These are phyloP conservation scores for Pisolithus orientalis DNA, from an alignment of 768 basidiomycete genomes.

Conservation along the genomic window DNA sequence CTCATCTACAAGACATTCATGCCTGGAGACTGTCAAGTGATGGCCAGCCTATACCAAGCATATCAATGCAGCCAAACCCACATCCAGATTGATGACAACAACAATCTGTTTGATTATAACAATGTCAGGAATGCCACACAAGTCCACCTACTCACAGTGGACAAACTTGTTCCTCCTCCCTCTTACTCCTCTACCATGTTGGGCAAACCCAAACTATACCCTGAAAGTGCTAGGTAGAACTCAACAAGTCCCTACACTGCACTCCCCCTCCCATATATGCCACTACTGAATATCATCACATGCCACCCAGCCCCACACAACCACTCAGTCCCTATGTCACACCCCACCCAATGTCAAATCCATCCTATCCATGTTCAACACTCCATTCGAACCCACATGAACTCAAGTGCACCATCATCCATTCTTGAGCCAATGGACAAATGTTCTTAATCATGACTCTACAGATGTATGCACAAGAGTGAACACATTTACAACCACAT, in stretches of 20 bases:
- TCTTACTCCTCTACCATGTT: too few species aligned
- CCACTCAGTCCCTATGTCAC: constrained; percentile 37
- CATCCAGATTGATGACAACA: constrained; percentile 24
- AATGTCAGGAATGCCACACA: too few species aligned
- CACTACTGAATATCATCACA: constrained; percentile 54
- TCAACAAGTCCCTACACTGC: constrained; percentile 14
- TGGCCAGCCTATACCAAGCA: constrained; percentile 38
- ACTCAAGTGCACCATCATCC: constrained; percentile 49
- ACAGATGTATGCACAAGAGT: too few species aligned
- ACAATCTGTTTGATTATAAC: too few species aligned
- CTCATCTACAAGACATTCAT: constrained; percentile 85
- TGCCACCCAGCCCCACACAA: constrained; percentile 76
- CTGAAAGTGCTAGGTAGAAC: constrained; percentile 14
- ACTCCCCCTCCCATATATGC: constrained; percentile 52
- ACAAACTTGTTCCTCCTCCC: too few species aligned
- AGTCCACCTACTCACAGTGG: too few species aligned
- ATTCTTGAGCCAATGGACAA: constrained; percentile 86
- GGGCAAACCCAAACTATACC: too few species aligned
- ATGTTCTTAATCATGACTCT: constrained; percentile 67
- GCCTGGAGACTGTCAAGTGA: constrained; percentile 68
- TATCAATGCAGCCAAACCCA: constrained; percentile 95
- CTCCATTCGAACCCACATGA: constrained; percentile 45
- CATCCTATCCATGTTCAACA: constrained; percentile 26
- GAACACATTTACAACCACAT: too few species aligned
- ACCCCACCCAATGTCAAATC: too few species aligned